Evolutionary conservation across 306 rosid species (phyloP).

Genomic region (Purshia tridentata): DNA sequence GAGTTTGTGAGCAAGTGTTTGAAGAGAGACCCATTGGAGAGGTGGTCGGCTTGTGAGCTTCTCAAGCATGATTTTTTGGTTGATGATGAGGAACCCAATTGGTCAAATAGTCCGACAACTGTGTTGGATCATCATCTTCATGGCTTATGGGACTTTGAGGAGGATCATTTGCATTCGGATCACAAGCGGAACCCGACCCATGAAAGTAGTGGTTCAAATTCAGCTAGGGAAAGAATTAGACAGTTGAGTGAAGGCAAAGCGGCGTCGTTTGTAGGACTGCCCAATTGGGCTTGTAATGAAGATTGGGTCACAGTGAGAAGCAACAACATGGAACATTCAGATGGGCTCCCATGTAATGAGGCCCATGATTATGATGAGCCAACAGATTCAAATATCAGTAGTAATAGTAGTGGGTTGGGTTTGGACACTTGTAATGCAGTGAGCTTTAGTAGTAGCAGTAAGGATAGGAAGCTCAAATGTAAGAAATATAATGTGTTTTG

Average conservation of each 20-base stretch:
- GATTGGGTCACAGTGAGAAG: slow-evolving; percentile 73
- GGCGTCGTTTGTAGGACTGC: slow-evolving; percentile 14
- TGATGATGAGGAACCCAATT: slow-evolving; percentile 4
- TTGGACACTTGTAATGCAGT: background rate
- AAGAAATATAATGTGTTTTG: background rate
- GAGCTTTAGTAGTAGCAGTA: background rate
- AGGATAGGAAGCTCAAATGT: slow-evolving; percentile 13
- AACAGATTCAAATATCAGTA: background rate
- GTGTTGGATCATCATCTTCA: slow-evolving; percentile 42
- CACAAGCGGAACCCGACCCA: slow-evolving; percentile 27
- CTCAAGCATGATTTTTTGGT: slow-evolving; percentile 58
- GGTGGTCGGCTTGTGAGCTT: slow-evolving; percentile 73
- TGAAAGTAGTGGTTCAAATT: slow-evolving; percentile 17
- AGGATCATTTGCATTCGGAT: slow-evolving; percentile 22
- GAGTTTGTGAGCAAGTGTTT: slow-evolving; percentile 76
- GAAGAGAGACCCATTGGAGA: slow-evolving; percentile 48
- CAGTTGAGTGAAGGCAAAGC: slow-evolving; percentile 30
- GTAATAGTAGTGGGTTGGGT: background rate
- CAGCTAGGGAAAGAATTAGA: slow-evolving; percentile 46
- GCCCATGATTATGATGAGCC: background rate
- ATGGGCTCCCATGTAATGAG: slow-evolving; percentile 5
- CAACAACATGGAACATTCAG: slow-evolving; percentile 11
- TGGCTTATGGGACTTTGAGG: slow-evolving; percentile 43
- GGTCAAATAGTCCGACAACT: slow-evolving; percentile 50
- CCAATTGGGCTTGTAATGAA: slow-evolving; percentile 48